phyloP scores from a whole-genome alignment of 2,329 filamentous ascomycete genomes.

The Penicillium capsulatum region DNA sequence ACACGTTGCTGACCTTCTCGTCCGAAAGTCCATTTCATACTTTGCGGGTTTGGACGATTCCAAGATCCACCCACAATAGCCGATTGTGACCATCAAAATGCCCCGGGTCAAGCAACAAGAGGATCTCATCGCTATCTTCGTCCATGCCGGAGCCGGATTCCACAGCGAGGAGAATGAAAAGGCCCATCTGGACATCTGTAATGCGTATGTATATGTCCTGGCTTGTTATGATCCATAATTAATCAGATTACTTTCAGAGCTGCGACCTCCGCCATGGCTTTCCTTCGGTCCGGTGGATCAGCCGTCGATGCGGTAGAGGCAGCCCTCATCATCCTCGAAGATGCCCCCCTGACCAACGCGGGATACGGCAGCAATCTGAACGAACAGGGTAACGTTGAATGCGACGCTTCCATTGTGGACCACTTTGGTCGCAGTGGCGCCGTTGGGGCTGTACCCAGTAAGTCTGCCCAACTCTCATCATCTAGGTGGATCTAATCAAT shows the following conservation, averaged over 20 bases:
- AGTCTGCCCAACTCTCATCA: slow-evolving; percentile 39
- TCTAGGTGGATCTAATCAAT: slow-evolving; percentile 5
- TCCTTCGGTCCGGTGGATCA: slow-evolving; percentile 71
- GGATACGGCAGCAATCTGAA: slow-evolving; percentile 93
- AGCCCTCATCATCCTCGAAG: slow-evolving; percentile 81
- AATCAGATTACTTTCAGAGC: slow-evolving; percentile 55
- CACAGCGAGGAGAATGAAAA: slow-evolving; percentile 84
- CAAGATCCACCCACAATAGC: neutral
- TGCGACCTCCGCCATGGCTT: slow-evolving; percentile 74
- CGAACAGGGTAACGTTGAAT: slow-evolving; percentile 86
- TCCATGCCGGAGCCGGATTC: slow-evolving; percentile 92
- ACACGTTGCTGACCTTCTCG: no score
- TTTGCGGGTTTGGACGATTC: no score
- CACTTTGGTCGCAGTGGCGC: slow-evolving; percentile 87
- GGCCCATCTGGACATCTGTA: slow-evolving; percentile 79
- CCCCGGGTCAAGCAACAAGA: slow-evolving; percentile 35
- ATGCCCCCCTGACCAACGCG: slow-evolving; percentile 95
- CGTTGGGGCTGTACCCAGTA: slow-evolving; percentile 85
- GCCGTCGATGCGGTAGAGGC: slow-evolving; percentile 87
- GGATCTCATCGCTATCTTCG: slow-evolving; percentile 73
- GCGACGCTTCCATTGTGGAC: slow-evolving; percentile 90
- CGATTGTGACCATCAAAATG: slow-evolving; percentile 21
- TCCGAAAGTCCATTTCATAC: no score
- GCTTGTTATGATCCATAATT: neutral
- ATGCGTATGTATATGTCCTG: slow-evolving; percentile 66